These are phyloP conservation scores for Candida awuae DNA, from an alignment of 805 yeast genomes.

Conservation along the genomic window DNA sequence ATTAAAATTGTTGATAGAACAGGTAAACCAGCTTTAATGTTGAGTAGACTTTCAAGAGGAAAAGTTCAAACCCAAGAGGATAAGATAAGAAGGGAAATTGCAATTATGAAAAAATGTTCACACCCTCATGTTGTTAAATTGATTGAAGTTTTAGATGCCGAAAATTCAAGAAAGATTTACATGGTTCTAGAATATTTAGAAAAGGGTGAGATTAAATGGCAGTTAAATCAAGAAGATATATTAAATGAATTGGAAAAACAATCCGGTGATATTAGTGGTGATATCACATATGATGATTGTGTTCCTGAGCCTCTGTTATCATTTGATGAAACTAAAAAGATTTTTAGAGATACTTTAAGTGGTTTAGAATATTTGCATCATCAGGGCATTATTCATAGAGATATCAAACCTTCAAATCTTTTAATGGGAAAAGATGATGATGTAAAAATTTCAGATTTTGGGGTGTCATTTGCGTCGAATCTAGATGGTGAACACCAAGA, in stretches of 20 bases:
- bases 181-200: constrained; percentile 84
- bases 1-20: constrained; percentile 85
- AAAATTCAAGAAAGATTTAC: constrained; percentile 74
- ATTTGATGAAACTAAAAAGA: constrained; percentile 57
- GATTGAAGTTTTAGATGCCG: constrained; percentile 82
- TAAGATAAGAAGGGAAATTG: constrained; percentile 77
- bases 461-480: constrained; percentile 70
- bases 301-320: constrained; percentile 54
- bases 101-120: constrained; percentile 84
- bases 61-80: constrained; percentile 44
- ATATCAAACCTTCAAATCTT: constrained; percentile 84
- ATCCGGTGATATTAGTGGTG: constrained; percentile 8
- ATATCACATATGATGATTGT: constrained; percentile 4
- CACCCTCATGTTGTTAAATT: constrained; percentile 91
- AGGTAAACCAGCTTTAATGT: constrained; percentile 36
- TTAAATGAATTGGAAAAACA: constrained; percentile 10
- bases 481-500: constrained; percentile 48
- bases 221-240: constrained; percentile 27
- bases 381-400: constrained; percentile 90
- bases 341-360: constrained; percentile 73
- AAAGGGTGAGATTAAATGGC: constrained; percentile 89
- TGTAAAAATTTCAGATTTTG: constrained; percentile 94
- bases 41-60: constrained; percentile 34
- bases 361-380: constrained; percentile 88
- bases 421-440: constrained; percentile 59